Percentiles rank a stretch among this genome's conserved stretches.
These are phyloP conservation scores for Aspergillus egyptiacus DNA, from an alignment of 495 filamentous ascomycete species.

Conservation along the genomic window DNA sequence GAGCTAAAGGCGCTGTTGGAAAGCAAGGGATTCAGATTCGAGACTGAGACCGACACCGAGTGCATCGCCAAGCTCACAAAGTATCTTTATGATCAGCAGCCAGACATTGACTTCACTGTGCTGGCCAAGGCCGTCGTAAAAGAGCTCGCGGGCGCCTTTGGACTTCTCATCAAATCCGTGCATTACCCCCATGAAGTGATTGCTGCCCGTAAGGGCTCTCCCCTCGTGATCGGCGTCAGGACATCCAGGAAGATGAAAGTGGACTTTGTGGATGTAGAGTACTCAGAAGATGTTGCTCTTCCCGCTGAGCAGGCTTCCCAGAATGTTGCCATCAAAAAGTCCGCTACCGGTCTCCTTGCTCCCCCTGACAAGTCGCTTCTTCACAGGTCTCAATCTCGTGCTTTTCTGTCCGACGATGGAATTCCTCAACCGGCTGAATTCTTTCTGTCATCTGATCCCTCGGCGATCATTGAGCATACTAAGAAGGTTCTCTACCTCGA, in stretches of 20 bases:
- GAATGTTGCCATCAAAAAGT: constrained; percentile 93
- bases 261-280: constrained; percentile 98
- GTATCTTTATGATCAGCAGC: constrained; percentile 95
- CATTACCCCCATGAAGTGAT: constrained; percentile 98
- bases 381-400: constrained; percentile 94
- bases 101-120: constrained; percentile 89
- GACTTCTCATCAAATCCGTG: constrained; percentile 92
- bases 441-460: constrained; percentile 96
- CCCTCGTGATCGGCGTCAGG: constrained; percentile 89
- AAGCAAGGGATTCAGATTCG: constrained; percentile 93
- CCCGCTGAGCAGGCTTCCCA: constrained; percentile 93
- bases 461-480: constrained; percentile 97
- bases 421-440: constrained; percentile 97
- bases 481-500: constrained; percentile 99
- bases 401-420: constrained; percentile 97
- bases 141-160: constrained; percentile 96
- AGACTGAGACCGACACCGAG: constrained; percentile 98
- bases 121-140: constrained; percentile 96
- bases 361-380: constrained; percentile 94
- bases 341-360: constrained; percentile 71
- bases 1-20: constrained; percentile 90
- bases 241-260: constrained; percentile 99
- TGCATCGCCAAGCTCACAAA: constrained; percentile 98
- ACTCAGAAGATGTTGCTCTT: constrained; percentile 76
- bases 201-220: constrained; percentile 95